These are phyloP conservation scores for Proliferodiscus dingleyae DNA, from an alignment of 2,329 filamentous ascomycete genomes.

Conservation along the genomic window DNA sequence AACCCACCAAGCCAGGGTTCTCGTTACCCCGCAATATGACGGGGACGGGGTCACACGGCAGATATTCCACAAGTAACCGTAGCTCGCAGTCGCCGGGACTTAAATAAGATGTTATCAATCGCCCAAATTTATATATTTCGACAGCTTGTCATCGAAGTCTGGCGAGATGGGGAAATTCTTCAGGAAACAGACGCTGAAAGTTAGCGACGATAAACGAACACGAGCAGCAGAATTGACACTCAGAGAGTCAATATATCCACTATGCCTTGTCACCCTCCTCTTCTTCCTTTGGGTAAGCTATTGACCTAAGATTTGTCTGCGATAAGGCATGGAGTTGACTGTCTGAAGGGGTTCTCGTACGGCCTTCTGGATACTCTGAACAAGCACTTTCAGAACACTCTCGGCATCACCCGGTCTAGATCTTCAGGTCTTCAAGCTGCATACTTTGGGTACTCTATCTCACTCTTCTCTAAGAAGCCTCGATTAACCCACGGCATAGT, in stretches of 20 bases:
- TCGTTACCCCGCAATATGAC: too few relatives aligned
- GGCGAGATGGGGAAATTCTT: conserved; percentile 14
- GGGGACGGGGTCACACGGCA: too few relatives aligned
- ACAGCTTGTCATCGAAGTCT: not conserved
- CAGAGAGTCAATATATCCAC: conserved; percentile 61
- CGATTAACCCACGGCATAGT: conserved; percentile 62
- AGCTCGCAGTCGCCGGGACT: too few relatives aligned
- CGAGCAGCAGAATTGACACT: conserved; percentile 59
- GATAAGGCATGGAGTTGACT: not conserved
- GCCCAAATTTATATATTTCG: too few relatives aligned
- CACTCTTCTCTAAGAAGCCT: conserved; percentile 48
- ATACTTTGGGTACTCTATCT: conserved; percentile 65
- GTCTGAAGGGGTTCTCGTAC: conserved; percentile 82
- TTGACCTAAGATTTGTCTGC: not conserved
- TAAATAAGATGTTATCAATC: too few relatives aligned
- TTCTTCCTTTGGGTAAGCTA: conserved; percentile 59
- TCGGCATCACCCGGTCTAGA: conserved; percentile 49
- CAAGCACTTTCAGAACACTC: conserved; percentile 59
- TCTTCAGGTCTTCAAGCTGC: conserved; percentile 58
- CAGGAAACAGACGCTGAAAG: conserved; percentile 16
- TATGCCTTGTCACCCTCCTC: conserved; percentile 59
- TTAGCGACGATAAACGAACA: conserved; percentile 42
- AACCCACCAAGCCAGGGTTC: too few relatives aligned
- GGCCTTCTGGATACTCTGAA: conserved; percentile 81
- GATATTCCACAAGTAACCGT: too few relatives aligned